A percentile compares a stretch with the other conserved stretches of the same genome.
Conservation (phyloP, 306 rosid species). For the Cyamopsis tetragonoloba region DNA sequence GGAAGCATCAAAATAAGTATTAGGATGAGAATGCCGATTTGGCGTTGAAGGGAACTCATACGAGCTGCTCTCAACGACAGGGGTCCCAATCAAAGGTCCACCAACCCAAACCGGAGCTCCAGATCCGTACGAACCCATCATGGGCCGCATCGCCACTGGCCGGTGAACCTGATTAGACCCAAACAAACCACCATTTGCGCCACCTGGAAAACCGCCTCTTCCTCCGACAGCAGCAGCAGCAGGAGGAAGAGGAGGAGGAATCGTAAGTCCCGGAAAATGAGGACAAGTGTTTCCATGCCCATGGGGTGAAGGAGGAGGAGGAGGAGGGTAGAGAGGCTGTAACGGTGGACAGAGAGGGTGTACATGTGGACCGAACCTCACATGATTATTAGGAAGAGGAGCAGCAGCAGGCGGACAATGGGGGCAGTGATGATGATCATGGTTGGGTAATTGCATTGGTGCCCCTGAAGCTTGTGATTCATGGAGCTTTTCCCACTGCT, state of each 20-base stretch:
- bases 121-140: conserved; percentile 26
- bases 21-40: conserved; percentile 36
- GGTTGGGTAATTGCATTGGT: neutral
- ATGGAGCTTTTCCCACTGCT: conserved; percentile 38
- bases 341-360: too few species aligned
- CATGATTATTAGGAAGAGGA: conserved; percentile 16
- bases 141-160: too few species aligned
- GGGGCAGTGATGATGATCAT: neutral
- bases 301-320: too few species aligned
- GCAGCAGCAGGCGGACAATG: conserved; percentile 1
- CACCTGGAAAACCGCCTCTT: too few species aligned
- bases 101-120: too few species aligned
- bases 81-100: conserved; percentile 29
- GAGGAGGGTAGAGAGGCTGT: too few species aligned
- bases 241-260: too few species aligned
- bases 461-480: conserved; percentile 23
- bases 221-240: too few species aligned
- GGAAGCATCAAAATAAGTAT: conserved; percentile 40
- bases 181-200: conserved; percentile 28
- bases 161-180: conserved; percentile 4
- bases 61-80: conserved; percentile 53
- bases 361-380: conserved; percentile 34
- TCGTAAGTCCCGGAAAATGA: too few species aligned
- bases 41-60: conserved; percentile 91
- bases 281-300: too few species aligned